Conservation (phyloP, 768 basidiomycete genomes). For the Calvatia gigantea region DNA sequence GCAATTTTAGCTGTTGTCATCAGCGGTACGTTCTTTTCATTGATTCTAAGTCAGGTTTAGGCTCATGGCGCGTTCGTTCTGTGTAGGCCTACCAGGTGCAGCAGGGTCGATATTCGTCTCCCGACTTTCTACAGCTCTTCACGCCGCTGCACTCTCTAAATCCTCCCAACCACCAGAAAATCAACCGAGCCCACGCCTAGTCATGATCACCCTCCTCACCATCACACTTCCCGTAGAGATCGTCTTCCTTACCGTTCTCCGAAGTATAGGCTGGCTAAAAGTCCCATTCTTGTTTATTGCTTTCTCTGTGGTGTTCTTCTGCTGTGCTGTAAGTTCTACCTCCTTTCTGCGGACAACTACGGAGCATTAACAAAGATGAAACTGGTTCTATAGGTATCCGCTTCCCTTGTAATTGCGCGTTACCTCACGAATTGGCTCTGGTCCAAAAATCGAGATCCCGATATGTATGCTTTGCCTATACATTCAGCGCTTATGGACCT, state of each 20-base stretch:
- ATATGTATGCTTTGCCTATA: constrained; percentile 90
- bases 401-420: constrained; percentile 68
- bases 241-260: constrained; percentile 66
- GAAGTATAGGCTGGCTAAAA: constrained; percentile 72
- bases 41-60: neutral
- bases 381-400: constrained; percentile 48
- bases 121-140: constrained; percentile 84
- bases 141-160: constrained; percentile 47
- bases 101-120: constrained; percentile 92
- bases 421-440: constrained; percentile 74
- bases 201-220: constrained; percentile 64
- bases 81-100: constrained; percentile 75
- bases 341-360: neutral
- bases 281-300: constrained; percentile 66
- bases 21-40: constrained; percentile 51
- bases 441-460: constrained; percentile 77
- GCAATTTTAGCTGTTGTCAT: constrained; percentile 86
- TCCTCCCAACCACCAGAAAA: constrained; percentile 22
- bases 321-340: constrained; percentile 60
- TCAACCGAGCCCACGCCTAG: constrained; percentile 42
- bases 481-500: constrained; percentile 89
- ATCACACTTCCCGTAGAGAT: constrained; percentile 82
- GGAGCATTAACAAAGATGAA: constrained; percentile 5
- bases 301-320: constrained; percentile 69
- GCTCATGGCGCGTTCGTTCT: neutral